A percentile compares a stretch with the other conserved stretches of the same genome.
Conservation (phyloP, 169 alveolate species). For the Prorocentrum cordatum region DNA sequence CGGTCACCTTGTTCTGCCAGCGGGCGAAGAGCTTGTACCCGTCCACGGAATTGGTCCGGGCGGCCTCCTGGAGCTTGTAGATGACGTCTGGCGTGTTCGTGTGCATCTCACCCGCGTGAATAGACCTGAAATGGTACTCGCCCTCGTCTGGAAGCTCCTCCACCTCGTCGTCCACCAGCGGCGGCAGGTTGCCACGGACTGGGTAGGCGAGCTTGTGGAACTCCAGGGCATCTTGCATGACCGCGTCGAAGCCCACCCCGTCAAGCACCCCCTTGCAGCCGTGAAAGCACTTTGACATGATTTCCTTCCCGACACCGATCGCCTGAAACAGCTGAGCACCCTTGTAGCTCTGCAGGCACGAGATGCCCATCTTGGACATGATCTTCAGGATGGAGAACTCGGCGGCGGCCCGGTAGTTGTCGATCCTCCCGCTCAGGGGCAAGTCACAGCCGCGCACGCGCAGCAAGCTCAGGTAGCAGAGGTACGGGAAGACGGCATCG, state of each 20-base stretch:
- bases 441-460: not conserved
- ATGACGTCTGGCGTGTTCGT: conserved; percentile 78
- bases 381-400: conserved; percentile 71
- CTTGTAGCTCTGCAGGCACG: conserved; percentile 75
- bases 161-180: conserved; percentile 72
- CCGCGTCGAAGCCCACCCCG: conserved; percentile 23
- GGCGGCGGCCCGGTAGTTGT: conserved; percentile 42
- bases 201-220: conserved; percentile 74
- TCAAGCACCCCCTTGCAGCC: conserved; percentile 5
- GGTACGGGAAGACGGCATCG: conserved; percentile 77
- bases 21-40: conserved; percentile 65
- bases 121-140: conserved; percentile 75
- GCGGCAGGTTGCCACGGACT: conserved; percentile 71
- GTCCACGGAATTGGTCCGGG: not conserved
- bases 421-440: conserved; percentile 26
- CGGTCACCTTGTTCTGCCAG: conserved; percentile 73
- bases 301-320: conserved; percentile 47
- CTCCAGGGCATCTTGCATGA: conserved; percentile 57
- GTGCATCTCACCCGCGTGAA: conserved; percentile 64
- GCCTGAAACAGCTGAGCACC: conserved; percentile 73
- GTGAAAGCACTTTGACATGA: conserved; percentile 67
- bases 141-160: conserved; percentile 75
- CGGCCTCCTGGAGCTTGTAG: conserved; percentile 66
- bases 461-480: conserved; percentile 60
- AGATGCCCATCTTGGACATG: conserved; percentile 78